These are phyloP conservation scores for Silene coronaria DNA, from an alignment of 179 eudicot genomes.

Conservation along the genomic window DNA sequence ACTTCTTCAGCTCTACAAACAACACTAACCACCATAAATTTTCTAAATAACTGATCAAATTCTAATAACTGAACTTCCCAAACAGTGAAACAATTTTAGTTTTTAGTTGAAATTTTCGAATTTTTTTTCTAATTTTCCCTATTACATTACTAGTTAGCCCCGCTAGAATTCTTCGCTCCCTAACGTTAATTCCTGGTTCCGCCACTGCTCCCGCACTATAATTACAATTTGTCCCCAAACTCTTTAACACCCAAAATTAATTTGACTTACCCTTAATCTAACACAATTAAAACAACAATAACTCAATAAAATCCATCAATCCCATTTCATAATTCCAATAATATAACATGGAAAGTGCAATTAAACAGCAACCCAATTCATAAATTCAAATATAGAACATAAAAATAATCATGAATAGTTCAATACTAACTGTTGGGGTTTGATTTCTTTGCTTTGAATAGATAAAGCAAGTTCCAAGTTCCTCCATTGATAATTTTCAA, in stretches of 20 bases:
- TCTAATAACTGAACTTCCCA: background rate
- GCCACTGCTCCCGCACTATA: background rate
- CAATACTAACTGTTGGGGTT: slow-evolving; percentile 39
- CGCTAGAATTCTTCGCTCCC: background rate
- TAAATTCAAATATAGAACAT: background rate
- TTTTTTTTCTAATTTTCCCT: too few species aligned
- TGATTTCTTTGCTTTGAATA: slow-evolving; percentile 43
- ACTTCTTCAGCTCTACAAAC: background rate
- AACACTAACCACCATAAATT: background rate
- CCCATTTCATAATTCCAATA: slow-evolving; percentile 3
- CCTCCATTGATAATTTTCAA: slow-evolving; percentile 45
- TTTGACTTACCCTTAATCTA: background rate
- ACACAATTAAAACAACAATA: background rate
- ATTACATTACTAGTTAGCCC: too few species aligned
- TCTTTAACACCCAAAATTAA: background rate
- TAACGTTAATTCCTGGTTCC: too few species aligned
- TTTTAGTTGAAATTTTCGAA: too few species aligned
- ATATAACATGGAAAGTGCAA: background rate
- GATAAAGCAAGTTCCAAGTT: slow-evolving; percentile 56
- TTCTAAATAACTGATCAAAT: background rate
- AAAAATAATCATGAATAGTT: background rate
- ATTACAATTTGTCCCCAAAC: background rate
- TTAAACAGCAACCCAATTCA: slow-evolving; percentile 25
- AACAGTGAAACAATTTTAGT: too few species aligned
- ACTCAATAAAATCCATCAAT: background rate